Percentiles rank a stretch among this genome's conserved stretches.
Conservation (phyloP, 1,284 basidiomycete species). For the Entoloma clypeatum region DNA sequence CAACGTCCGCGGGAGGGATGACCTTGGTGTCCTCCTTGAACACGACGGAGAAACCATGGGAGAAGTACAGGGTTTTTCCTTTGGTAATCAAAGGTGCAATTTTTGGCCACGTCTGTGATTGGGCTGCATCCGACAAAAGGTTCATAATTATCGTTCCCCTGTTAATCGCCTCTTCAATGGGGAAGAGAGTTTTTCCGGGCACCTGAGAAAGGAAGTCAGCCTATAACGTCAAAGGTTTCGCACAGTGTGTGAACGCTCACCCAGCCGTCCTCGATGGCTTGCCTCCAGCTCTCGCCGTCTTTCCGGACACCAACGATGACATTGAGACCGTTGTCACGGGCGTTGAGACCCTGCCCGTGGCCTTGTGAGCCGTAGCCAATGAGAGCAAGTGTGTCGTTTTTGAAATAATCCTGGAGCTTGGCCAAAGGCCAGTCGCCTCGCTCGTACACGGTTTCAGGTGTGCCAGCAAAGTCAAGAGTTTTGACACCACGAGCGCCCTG, state of each 20-base stretch:
- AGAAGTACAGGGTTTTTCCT: constrained; percentile 99
- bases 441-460: constrained; percentile 95
- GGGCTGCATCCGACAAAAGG: constrained; percentile 97
- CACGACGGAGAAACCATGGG: constrained; percentile 98
- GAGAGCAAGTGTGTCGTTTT: constrained; percentile 98
- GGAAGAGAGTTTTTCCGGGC: constrained; percentile 96
- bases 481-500: constrained; percentile 78
- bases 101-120: constrained; percentile 90
- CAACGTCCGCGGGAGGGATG: constrained; percentile 88
- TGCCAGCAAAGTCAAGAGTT: constrained; percentile 97
- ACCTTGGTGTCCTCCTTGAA: constrained; percentile 98
- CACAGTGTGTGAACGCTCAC: constrained; percentile 40
- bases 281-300: constrained; percentile 94
- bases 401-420: constrained; percentile 99
- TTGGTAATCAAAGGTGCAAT: constrained; percentile 93
- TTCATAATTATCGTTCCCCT: constrained; percentile 99
- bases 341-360: constrained; percentile 97
- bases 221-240: background rate
- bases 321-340: constrained; percentile 98
- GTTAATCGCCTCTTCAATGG: constrained; percentile 96
- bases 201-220: constrained; percentile 45
- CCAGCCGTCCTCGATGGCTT: constrained; percentile 97
- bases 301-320: constrained; percentile 99
- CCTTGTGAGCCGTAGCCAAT: constrained; percentile 99
- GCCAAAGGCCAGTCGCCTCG: constrained; percentile 97